These are phyloP conservation scores for Linnemannia hyalina DNA, from an alignment of 192 early-diverging fungal species.

Conservation along the genomic window DNA sequence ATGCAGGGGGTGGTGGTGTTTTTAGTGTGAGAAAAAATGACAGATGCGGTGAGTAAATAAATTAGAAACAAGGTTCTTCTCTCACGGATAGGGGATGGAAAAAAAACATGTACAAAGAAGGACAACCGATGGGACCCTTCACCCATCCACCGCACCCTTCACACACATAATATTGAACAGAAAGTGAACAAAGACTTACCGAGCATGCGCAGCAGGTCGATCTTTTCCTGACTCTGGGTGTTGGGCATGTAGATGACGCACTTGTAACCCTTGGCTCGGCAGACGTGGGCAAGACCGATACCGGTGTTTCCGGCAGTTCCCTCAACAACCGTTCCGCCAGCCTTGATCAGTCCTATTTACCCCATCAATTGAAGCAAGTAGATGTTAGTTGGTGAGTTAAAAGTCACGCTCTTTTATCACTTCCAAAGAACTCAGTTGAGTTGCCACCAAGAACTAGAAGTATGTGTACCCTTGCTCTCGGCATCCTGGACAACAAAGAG, in stretches of 20 bases:
- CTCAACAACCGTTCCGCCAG: slow-evolving; percentile 92
- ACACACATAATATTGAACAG: neutral
- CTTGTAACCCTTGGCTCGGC: slow-evolving; percentile 93
- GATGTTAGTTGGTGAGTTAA: neutral
- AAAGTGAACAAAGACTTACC: slow-evolving; percentile 52
- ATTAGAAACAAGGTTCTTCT: slow-evolving; percentile 15
- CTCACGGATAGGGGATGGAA: neutral
- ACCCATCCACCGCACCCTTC: too few relatives aligned
- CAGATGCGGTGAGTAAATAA: neutral
- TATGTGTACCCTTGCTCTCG: slow-evolving; percentile 71
- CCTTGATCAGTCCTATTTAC: slow-evolving; percentile 76
- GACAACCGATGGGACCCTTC: neutral
- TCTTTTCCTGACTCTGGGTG: slow-evolving; percentile 96
- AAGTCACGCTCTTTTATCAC: too few relatives aligned
- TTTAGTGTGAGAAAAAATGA: neutral
- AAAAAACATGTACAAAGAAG: slow-evolving; percentile 11
- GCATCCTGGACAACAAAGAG: slow-evolving; percentile 95
- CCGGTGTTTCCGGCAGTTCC: slow-evolving; percentile 95
- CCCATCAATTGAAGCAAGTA: neutral
- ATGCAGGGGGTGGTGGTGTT: neutral
- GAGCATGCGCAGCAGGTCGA: slow-evolving; percentile 91
- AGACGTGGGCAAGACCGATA: slow-evolving; percentile 95
- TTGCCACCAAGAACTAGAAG: too few relatives aligned
- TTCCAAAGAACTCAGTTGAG: too few relatives aligned
- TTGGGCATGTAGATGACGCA: slow-evolving; percentile 99